Base-by-base conservation (phyloP, 352 stramenopile genomes). In the Discostella stelligera region DNA sequence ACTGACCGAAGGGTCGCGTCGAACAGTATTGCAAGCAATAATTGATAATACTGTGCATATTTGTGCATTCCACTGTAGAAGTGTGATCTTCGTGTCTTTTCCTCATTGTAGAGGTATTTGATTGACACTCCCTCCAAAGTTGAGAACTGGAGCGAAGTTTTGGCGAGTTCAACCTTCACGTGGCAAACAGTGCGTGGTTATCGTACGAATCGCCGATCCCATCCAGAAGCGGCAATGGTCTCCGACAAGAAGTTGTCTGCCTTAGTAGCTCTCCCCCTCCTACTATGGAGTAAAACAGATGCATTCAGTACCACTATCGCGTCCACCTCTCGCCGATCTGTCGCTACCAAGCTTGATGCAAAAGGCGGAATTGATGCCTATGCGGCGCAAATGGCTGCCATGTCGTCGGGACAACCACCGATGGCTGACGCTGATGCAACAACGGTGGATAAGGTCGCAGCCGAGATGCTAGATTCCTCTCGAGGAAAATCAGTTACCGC, bases 361-460 rank as follows among this genome's bases (percentile, higher is more conserved):
- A 60, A 20, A 2, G 61, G 61, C 11, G 46, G 46, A 9, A 69
- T 69, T 9, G 61, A 69, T 39, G 41, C 61, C 13, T 69, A 69
- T 23, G 18, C 46, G 21, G 61, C 61, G 6, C 61, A 69, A 46
- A 69, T 69, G 46, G 61, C 46, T 32, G 46, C 61, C 2, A 56
- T 54, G 21, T 16, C 41, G 1, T n/a, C 9, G 52, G 53, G 21
- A 54, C 11, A 20, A 44, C 27, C 20, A 41, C 20, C 18, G 1
- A 5, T 8, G 18, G 7, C 58, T 11, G n/a, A 32, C 2, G 20
- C 21, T 13, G 41, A 49, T 52, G 37, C 58, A 48, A 23, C 18
- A 7, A 30, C n/a, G 5, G 41, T 21, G 21, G 48, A 56, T 46
- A 27, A 39, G 16, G 21, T 54, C 10, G 60, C 37, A 14, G 14